Base-by-base conservation (phyloP, 169 alveolate genomes). In the Eimeria tenella region DNA sequence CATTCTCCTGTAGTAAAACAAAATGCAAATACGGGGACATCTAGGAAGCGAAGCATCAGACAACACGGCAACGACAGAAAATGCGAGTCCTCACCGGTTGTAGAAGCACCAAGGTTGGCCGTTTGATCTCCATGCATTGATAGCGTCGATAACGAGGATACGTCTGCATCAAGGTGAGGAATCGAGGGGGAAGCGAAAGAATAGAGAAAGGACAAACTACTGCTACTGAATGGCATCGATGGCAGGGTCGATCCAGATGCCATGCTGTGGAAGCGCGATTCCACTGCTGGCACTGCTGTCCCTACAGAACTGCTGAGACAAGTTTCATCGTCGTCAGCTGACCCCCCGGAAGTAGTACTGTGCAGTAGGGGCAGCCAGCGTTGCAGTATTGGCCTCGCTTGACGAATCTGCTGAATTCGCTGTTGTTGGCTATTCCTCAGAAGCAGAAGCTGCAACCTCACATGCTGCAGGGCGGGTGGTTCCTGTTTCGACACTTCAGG, bases 401-500 rank as follows among this genome's bases (percentile, higher is more conserved):
- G 90, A 25, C 90, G 73, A 0, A 11, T 19, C 5, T 68, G 90
- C 17, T 25, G 15, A 53, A 53, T 70, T 60, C 42, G 90, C 8
- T 82, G 90, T 68, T 82, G 75, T 3, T 82, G 90, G 42, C 56
- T 82, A 56, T 55, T 82, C 25, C 90, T 70, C 42, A 82, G 74
- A 23, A 82, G 90, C 60, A 82, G n/a, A 23, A 82, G 21, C 90
- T 82, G 90, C 58, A 82, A 73, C 58, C 73, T 82, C 42, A 55
- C 75, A 25, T 82, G 90, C 58, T 82, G 90, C n/a, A 82, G 15
- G 19, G 90, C 56, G 73, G 75, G n/a, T 3, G 90, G 90, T 31
- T 56, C 90, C 19, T 55, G 90, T 56, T 73, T 56, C 10, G 90
- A 55, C 5, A 82, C 90, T 31, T 55, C 90, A 23, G 70, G n/a